These are phyloP conservation scores for Pestalotiopsis sp. DNA, from an alignment of 2,329 filamentous ascomycete species.

Conservation along the genomic window DNA sequence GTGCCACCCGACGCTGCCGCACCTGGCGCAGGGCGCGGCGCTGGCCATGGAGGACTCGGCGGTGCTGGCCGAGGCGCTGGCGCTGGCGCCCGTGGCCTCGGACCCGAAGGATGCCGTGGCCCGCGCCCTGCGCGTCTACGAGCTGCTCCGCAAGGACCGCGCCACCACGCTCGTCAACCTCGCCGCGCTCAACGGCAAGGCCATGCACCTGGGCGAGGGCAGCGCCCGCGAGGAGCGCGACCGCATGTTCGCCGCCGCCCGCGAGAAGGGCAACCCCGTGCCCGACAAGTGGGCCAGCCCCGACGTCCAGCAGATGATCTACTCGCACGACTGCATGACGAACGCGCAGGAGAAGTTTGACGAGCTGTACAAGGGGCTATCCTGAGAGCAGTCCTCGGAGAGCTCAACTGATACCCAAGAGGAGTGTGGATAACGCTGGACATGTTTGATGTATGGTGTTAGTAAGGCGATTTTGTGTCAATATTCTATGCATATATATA, in stretches of 20 bases:
- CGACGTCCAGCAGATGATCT: conserved; percentile 69
- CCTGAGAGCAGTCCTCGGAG: too few relatives aligned
- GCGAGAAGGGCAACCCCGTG: conserved; percentile 49
- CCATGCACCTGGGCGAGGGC: conserved; percentile 61
- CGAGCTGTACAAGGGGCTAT: conserved; percentile 42
- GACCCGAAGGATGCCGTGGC: conserved; percentile 41
- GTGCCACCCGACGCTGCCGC: conserved; percentile 70
- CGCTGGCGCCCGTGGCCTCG: conserved; percentile 34
- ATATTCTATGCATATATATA: neutral
- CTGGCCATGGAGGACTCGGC: conserved; percentile 71
- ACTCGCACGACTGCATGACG: conserved; percentile 63
- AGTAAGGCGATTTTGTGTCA: neutral
- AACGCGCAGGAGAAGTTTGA: conserved; percentile 57
- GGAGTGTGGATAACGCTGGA: neutral
- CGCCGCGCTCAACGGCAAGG: conserved; percentile 54
- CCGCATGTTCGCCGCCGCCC: conserved; percentile 55
- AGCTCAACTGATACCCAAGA: neutral
- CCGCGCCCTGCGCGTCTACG: conserved; percentile 57
- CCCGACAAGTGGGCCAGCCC: conserved; percentile 74
- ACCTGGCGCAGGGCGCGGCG: conserved; percentile 69
- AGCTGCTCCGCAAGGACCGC: conserved; percentile 58
- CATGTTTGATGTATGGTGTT: too few relatives aligned
- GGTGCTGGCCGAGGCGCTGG: conserved; percentile 57
- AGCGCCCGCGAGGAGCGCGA: conserved; percentile 63
- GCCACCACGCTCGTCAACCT: conserved; percentile 56